These are phyloP conservation scores for Haberlea rhodopensis DNA, from an alignment of 257 asterid genomes.

Conservation along the genomic window DNA sequence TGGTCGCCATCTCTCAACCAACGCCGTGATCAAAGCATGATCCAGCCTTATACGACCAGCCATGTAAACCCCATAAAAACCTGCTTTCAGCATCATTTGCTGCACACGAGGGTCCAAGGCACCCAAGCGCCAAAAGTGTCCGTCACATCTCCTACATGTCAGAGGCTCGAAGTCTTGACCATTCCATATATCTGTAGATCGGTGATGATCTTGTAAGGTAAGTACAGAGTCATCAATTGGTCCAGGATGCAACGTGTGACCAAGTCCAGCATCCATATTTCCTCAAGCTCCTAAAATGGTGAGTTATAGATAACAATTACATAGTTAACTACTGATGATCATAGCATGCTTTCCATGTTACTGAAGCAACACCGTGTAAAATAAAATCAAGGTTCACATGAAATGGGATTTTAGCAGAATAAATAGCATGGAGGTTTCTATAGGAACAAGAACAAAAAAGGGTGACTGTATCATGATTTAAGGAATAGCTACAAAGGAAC, in stretches of 20 bases:
- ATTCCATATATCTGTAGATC: conserved; percentile 70
- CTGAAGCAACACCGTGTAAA: conserved; percentile 4
- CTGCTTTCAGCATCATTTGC: conserved; percentile 59
- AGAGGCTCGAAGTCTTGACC: conserved; percentile 77
- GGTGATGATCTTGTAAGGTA: conserved; percentile 68
- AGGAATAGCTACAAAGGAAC: not conserved
- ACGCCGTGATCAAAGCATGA: conserved; percentile 73
- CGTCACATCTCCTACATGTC: conserved; percentile 73
- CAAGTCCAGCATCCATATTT: conserved; percentile 45
- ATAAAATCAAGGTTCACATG: conserved; percentile 2
- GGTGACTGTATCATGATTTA: not conserved
- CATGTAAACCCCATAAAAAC: conserved; percentile 75
- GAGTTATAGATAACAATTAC: not conserved
- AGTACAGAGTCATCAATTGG: conserved; percentile 67
- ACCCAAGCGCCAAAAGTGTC: conserved; percentile 86
- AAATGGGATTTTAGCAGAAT: conserved; percentile 9
- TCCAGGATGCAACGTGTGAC: conserved; percentile 68
- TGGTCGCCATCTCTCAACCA: conserved; percentile 84
- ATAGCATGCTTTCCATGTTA: not conserved
- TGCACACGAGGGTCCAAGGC: conserved; percentile 63
- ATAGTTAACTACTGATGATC: not conserved
- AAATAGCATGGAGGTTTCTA: not conserved
- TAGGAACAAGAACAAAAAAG: conserved; percentile 10
- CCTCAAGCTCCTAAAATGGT: conserved; percentile 23
- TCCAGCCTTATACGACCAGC: conserved; percentile 78